phyloP scores from a whole-genome alignment of 306 rosid genomes.

The Lathyrus sativus region DNA sequence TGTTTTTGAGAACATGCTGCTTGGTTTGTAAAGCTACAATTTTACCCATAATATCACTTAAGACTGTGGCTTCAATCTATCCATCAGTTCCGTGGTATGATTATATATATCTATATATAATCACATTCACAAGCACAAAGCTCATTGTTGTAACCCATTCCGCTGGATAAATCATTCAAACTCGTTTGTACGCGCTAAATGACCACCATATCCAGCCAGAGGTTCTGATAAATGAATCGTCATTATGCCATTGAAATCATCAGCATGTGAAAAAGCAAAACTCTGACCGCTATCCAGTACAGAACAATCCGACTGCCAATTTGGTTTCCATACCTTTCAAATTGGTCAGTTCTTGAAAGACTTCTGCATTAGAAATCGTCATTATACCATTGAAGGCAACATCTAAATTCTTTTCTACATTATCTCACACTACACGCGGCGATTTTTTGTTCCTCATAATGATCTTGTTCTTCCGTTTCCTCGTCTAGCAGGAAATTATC shows the following conservation, averaged over 20 bases:
- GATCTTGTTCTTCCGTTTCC: slow-evolving; percentile 48
- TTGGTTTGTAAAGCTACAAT: too few species aligned
- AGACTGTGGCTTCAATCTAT: too few species aligned
- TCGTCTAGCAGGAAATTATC: slow-evolving; percentile 51
- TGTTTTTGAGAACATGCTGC: not conserved
- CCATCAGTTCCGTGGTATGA: too few species aligned
- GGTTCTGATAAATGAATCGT: not conserved
- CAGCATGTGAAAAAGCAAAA: slow-evolving; percentile 6
- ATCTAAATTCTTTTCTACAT: slow-evolving; percentile 17
- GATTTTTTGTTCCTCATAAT: slow-evolving; percentile 29
- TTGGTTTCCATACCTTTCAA: slow-evolving; percentile 10
- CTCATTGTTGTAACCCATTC: not conserved
- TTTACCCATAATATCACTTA: too few species aligned
- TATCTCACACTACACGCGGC: slow-evolving; percentile 23
- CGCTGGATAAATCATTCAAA: slow-evolving; percentile 15
- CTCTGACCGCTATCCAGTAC: not conserved
- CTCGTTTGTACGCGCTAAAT: not conserved
- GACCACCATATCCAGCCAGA: slow-evolving; percentile 1
- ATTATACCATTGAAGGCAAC: slow-evolving; percentile 2
- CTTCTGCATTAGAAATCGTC: not conserved
- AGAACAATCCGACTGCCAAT: not conserved
- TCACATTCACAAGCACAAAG: not conserved
- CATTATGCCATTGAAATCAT: too few species aligned
- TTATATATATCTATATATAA: too few species aligned
- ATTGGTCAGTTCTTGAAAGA: not conserved